Conservation (phyloP, 2,329 filamentous ascomycete species). For the Geosmithia flava region DNA sequence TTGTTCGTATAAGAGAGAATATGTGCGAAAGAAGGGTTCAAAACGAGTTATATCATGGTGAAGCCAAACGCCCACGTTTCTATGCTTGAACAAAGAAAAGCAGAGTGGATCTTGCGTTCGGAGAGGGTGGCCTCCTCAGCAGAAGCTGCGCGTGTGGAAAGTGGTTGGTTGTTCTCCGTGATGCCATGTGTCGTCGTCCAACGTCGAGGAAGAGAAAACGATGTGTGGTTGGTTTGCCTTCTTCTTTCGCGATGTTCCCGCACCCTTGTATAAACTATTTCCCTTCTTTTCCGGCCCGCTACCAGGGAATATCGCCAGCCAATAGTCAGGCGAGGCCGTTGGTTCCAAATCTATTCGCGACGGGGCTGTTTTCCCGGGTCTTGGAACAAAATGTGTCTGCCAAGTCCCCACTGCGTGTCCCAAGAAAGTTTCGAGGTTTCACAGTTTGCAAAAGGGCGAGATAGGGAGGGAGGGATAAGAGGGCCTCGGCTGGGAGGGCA, state of each 20-base stretch:
- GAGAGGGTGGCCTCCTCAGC: background rate
- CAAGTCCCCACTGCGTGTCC: background rate
- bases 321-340: background rate
- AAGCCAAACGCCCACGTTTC: background rate
- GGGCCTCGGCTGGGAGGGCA: background rate
- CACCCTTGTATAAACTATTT: background rate
- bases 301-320: background rate
- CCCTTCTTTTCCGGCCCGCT: background rate
- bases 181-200: background rate
- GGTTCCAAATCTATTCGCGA: background rate
- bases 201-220: background rate
- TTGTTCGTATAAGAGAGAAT: background rate
- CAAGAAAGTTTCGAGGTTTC: background rate
- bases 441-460: background rate
- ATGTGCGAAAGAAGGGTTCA: background rate
- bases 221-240: background rate
- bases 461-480: background rate
- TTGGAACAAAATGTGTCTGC: background rate
- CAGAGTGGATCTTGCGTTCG: background rate
- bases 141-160: background rate
- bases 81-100: background rate
- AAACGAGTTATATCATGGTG: background rate
- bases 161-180: background rate
- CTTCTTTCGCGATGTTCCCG: background rate
- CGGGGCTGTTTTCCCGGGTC: background rate